Base-by-base conservation (phyloP, 179 eudicot species). In the Nepenthes alata region DNA sequence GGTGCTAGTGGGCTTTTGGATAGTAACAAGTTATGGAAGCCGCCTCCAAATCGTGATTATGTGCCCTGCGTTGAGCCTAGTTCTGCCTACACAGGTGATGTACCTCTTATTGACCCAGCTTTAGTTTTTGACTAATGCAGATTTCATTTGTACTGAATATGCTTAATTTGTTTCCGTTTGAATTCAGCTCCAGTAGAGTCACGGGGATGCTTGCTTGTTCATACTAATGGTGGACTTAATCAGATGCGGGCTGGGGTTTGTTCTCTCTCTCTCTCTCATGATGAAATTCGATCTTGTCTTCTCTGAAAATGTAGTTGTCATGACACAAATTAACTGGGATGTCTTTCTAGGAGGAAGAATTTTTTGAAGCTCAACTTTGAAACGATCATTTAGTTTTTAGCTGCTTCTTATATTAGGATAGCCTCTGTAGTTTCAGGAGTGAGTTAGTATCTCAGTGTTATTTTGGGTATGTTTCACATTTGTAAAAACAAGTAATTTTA, bases 191-290 rank as follows among this genome's bases (percentile, higher is more conserved):
- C 86, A 44, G 62, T 57, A 60, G 95, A 83, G 61, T 72, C 95
- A 37, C 72, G 57, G 25, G 80, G 93, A 35, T 91, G 83, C 79
- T 86, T 91, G 66, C 86, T 89, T 75, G 98, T 91, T 65, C 84
- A 91, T 73, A 73, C 96, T 67, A 89, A 91, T 80, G 98, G 98
- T 4, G 98, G 98, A 61, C 95, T 91, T 58, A 91, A 91, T 76
- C 98, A 91, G 78, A 91, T 91, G 98, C 88, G 98, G 66, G 91
- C 96, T 54, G 98, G 98, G 91, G 98, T 91, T 25, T 10, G 83
- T 67, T 62, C 44, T 4, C 34, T 49, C 11, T 11, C 66, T 10
- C 13, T 35, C 7, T 11, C 8, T 5, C 16, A 39, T 58, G 15
- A 11, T 6, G 13, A 13, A 9, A 11, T 37, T 58, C 14, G 12